Base-by-base conservation (phyloP, 495 filamentous ascomycete genomes). In the Choiromyces venosus region DNA sequence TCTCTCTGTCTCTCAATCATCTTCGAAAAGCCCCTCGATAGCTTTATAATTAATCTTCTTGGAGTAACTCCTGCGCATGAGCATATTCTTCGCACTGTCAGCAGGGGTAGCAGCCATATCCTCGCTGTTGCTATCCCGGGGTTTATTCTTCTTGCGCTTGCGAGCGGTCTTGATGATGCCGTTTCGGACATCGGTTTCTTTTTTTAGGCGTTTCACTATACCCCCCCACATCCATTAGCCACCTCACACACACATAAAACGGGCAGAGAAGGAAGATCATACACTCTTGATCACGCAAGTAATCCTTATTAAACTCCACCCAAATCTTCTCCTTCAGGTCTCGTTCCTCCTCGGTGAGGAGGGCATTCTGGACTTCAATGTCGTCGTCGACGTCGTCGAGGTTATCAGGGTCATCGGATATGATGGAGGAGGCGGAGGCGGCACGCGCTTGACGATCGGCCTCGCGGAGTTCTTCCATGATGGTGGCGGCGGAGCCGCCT, bases 221-320 rank as follows among this genome's bases (percentile, higher is more conserved):
- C n/a, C n/a, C n/a, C n/a, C n/a, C n/a, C n/a, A 84, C 83, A 35
- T 82, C 84, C 70, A 86, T 86, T 52, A 75, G 66, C 33, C 16
- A 40, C 33, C 9, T 21, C 8, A 65, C 9, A 8, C 40, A 25
- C n/a, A 38, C 6, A 66, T 29, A 5, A 38, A 18, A 37, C 38
- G 10, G 9, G 1, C 2, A 52, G 66, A 68, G 18, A 33, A 38
- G 46, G 29, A 19, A 87, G 5, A 87, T 85, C 82, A 93, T 94
- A 66, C 89, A 87, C 81, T 97, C 92, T 81, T 93, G 88, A 35
- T 88, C 86, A 7, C 94, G 91, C 46, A 99, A 85, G 83, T 92
- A 99, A 69, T 94, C 92, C 78, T 92, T 91, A 82, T 98, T 97
- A 76, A 92, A 88, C 73, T 93, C 91, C n/a, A 93, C 87, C 95